Percentiles rank a stretch among this genome's conserved stretches.
These are phyloP conservation scores for Cyclotella cryptica DNA, from an alignment of 108 stramenopile species.

Conservation along the genomic window DNA sequence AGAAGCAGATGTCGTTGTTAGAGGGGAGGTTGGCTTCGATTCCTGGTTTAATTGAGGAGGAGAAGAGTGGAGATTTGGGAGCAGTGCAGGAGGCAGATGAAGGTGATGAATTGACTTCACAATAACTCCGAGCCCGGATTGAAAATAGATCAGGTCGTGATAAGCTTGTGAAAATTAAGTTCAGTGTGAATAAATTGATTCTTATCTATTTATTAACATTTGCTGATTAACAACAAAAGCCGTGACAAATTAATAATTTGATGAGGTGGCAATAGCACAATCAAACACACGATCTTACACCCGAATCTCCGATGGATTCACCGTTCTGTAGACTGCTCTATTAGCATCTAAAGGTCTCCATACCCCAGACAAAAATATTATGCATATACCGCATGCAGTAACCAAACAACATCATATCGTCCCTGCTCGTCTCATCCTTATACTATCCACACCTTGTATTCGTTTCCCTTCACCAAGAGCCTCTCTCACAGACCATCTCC, in stretches of 20 bases:
- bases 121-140: not conserved
- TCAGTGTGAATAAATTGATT: no score
- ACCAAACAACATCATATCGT: not conserved
- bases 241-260: slow-evolving; percentile 1
- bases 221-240: not conserved
- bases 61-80: slow-evolving; percentile 9
- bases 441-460: not conserved
- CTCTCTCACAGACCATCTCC: not conserved
- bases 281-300: not conserved
- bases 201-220: no score
- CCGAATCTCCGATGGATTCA: not conserved
- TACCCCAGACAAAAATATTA: no score
- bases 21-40: slow-evolving; percentile 42
- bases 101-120: not conserved
- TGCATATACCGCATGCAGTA: no score
- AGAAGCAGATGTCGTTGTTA: slow-evolving; percentile 47
- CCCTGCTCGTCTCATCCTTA: not conserved
- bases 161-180: no score
- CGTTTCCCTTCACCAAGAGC: not conserved
- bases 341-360: not conserved
- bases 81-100: not conserved
- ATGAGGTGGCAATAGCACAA: not conserved
- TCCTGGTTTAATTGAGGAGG: slow-evolving; percentile 28
- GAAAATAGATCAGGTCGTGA: no score
- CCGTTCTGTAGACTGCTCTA: not conserved